Conservation (phyloP, 2,329 filamentous ascomycete genomes). For the Lecanosticta acicola region DNA sequence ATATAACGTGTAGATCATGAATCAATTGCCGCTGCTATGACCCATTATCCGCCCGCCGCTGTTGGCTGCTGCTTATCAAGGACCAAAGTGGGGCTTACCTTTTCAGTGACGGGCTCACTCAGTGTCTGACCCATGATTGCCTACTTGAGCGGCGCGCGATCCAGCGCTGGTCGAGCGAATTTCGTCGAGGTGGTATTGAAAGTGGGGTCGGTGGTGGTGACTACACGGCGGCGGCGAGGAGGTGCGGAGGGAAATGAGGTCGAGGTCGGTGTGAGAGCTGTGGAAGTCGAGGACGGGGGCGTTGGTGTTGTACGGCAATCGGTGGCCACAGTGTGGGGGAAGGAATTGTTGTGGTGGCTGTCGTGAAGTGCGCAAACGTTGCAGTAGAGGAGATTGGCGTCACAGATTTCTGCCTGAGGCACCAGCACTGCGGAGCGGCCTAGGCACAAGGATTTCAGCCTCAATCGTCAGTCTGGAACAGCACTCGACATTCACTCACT, state of each 20-base stretch:
- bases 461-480: no score
- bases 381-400: no score
- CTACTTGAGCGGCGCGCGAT: conserved; percentile 2
- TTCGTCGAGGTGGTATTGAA: conserved; percentile 1
- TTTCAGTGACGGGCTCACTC: conserved; percentile 97
- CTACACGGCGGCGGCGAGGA: background rate
- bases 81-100: conserved; percentile 61
- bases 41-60: background rate
- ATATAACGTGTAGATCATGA: background rate
- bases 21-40: background rate
- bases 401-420: no score
- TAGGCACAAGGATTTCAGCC: no score
- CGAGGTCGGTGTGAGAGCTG: background rate
- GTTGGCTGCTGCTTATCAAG: background rate
- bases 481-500: background rate
- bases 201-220: background rate
- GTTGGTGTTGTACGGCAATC: background rate
- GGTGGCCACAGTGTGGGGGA: no score
- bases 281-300: background rate
- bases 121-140: conserved; percentile 92
- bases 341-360: no score
- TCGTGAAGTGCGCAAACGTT: no score
- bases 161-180: conserved; percentile 1
- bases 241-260: background rate
- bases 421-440: no score